These are phyloP conservation scores for Mortierella alpina DNA, from an alignment of 192 early-diverging fungal genomes.

Conservation along the genomic window DNA sequence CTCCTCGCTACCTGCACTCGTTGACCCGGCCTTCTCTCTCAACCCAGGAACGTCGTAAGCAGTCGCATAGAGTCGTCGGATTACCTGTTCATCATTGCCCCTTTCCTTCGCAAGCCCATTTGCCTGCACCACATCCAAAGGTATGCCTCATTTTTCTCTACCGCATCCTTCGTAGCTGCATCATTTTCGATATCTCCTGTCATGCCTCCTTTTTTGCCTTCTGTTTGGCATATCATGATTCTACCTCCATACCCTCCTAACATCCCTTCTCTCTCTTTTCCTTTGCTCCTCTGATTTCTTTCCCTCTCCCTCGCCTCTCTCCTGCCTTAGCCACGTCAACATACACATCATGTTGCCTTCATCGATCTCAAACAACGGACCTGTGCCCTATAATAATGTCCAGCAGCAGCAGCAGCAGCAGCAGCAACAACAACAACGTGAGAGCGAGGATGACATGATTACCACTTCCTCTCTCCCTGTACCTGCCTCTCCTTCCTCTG, in stretches of 20 bases:
- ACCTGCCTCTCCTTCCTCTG: conserved; percentile 2
- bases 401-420: conserved; percentile 16
- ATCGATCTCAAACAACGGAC: conserved; percentile 9
- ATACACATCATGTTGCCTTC: conserved; percentile 26
- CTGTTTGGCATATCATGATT: conserved; percentile 39
- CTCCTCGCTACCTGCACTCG: too few relatives aligned
- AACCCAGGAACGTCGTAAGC: too few relatives aligned
- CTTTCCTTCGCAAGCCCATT: too few relatives aligned
- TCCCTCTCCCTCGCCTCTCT: neutral
- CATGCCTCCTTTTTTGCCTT: conserved; percentile 23
- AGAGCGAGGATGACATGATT: conserved; percentile 23
- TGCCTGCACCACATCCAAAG: neutral
- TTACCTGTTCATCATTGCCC: too few relatives aligned
- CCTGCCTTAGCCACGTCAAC: neutral
- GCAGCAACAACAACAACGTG: conserved; percentile 15
- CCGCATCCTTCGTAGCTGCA: conserved; percentile 6
- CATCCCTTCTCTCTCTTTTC: neutral
- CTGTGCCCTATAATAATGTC: neutral
- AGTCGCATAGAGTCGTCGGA: too few relatives aligned
- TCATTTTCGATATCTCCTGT: neutral
- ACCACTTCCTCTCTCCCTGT: neutral
- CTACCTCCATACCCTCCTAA: conserved; percentile 12
- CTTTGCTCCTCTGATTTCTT: neutral
- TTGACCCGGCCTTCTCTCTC: too few relatives aligned
- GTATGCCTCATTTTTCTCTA: neutral